Percentiles rank a stretch among this genome's conserved stretches.
phyloP scores from a whole-genome alignment of 1,284 basidiomycete genomes.

The Tilletia setariae region DNA sequence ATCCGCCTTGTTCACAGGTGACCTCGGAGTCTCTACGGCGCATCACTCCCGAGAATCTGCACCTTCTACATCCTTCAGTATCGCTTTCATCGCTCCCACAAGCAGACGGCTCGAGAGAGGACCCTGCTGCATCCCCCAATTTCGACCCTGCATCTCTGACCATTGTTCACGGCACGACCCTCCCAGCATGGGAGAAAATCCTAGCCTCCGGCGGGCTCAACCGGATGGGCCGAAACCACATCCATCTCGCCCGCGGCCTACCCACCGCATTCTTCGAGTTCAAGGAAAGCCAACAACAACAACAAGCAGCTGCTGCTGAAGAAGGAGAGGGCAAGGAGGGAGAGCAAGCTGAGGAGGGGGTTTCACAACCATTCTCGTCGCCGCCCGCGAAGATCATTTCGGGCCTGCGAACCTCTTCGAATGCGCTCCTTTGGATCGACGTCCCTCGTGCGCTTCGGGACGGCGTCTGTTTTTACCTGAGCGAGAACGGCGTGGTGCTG shows the following conservation, averaged over 20 bases:
- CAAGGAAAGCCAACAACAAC: no score
- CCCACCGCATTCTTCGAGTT: slow-evolving; percentile 24
- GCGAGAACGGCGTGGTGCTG: slow-evolving; percentile 77
- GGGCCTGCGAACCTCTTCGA: slow-evolving; percentile 72
- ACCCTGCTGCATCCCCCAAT: background rate
- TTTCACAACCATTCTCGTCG: background rate
- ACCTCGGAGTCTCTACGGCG: slow-evolving; percentile 3
- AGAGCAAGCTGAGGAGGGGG: no score
- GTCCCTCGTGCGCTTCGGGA: slow-evolving; percentile 67
- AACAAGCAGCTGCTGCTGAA: no score
- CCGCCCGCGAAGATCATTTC: slow-evolving; percentile 44
- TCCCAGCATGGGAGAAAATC: slow-evolving; percentile 57
- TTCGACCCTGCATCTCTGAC: slow-evolving; percentile 15
- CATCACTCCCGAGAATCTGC: background rate
- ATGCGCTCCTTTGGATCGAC: slow-evolving; percentile 73
- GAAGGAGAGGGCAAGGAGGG: background rate
- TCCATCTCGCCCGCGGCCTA: slow-evolving; percentile 73
- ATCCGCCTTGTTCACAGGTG: background rate
- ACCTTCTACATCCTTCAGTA: background rate
- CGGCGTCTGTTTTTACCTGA: slow-evolving; percentile 70
- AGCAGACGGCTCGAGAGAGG: background rate
- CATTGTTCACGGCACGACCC: slow-evolving; percentile 43
- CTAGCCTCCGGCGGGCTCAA: slow-evolving; percentile 65
- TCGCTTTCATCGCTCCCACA: background rate
- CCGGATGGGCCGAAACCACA: slow-evolving; percentile 80